Conservation (phyloP, 179 eudicot species). For the Heliamphora pulchella region DNA sequence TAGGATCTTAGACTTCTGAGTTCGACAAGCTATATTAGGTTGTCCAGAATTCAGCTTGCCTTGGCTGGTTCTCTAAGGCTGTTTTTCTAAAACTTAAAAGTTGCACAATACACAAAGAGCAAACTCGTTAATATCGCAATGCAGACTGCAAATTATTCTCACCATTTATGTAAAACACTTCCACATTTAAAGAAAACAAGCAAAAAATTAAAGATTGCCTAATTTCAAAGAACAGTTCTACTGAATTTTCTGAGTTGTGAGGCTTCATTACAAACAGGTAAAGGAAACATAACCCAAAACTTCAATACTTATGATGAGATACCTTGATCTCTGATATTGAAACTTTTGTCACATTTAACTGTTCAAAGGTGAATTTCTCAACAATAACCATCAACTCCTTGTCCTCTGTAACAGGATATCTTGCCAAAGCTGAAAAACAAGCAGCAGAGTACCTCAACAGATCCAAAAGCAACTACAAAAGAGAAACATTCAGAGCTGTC, state of each 20-base stretch:
- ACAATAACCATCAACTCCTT: slow-evolving; percentile 42
- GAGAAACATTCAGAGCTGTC: slow-evolving; percentile 5
- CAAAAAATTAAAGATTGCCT: neutral
- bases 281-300: neutral
- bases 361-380: slow-evolving; percentile 54
- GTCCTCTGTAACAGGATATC: slow-evolving; percentile 38
- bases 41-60: neutral
- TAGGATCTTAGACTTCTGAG: neutral
- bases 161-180: neutral
- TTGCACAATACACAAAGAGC: neutral
- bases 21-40: neutral
- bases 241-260: neutral
- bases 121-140: neutral
- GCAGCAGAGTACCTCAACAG: slow-evolving; percentile 54
- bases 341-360: slow-evolving; percentile 53
- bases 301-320: slow-evolving; percentile 34
- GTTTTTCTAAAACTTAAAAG: neutral
- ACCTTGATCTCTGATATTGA: slow-evolving; percentile 64
- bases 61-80: slow-evolving; percentile 2
- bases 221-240: neutral
- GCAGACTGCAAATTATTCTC: neutral
- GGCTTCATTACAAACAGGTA: neutral
- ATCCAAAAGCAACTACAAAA: slow-evolving; percentile 66
- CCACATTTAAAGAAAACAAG: neutral
- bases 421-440: slow-evolving; percentile 54